phyloP scores from a whole-genome alignment of 176 grass and related monocot genomes.

The barley (Hordeum vulgare) region MorexV3_pseudomolecules_assembly NC_058524.1:522316120-522316619 shows the following conservation, averaged over 20 bases:
- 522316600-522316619: neutral
- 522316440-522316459: conserved; percentile 87
- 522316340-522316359: conserved; percentile 14
- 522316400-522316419: conserved; percentile 63
- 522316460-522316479: conserved; percentile 97
- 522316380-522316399: neutral
- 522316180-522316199: too few relatives aligned
- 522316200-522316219: too few relatives aligned
- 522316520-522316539: conserved; percentile 17
- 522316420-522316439: conserved; percentile 89
- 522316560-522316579: neutral
- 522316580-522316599: conserved; percentile 5
- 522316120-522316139: too few relatives aligned
- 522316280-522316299: neutral
- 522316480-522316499: conserved; percentile 82
- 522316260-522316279: too few relatives aligned
- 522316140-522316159: too few relatives aligned
- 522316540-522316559: neutral
- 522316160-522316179: too few relatives aligned
- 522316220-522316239: too few relatives aligned
- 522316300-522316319: neutral
- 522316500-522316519: conserved; percentile 56
- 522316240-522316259: too few relatives aligned
- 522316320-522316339: neutral
- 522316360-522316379: neutral